phyloP scores from a whole-genome alignment of 345 rosid species.

The Barbarea vulgaris region DNA sequence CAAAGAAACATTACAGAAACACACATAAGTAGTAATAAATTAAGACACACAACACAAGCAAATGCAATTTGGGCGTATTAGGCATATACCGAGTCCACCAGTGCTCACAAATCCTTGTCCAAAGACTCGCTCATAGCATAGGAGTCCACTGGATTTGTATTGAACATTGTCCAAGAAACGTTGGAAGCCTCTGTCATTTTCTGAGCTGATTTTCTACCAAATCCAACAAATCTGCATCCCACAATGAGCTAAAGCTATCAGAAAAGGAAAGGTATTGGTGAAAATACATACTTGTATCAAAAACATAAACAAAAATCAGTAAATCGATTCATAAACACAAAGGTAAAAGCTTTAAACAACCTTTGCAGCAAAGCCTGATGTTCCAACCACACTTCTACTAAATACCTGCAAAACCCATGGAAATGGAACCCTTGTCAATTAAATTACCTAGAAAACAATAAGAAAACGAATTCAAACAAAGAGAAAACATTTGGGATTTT shows the following conservation, averaged over 20 bases:
- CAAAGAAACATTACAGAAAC: constrained; percentile 30
- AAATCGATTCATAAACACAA: constrained; percentile 7
- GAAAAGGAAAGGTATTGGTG: neutral
- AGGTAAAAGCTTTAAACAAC: constrained; percentile 42
- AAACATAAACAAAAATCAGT: neutral
- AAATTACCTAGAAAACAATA: neutral
- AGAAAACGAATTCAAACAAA: neutral
- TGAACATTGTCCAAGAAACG: constrained; percentile 95
- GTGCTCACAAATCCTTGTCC: constrained; percentile 97
- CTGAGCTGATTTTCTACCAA: constrained; percentile 81
- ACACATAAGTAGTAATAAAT: neutral
- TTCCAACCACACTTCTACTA: constrained; percentile 48
- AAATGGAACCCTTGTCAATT: constrained; percentile 6
- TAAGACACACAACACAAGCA: neutral
- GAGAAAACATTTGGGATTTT: constrained; percentile 15
- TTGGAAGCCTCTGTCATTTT: constrained; percentile 87
- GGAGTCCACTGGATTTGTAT: constrained; percentile 78
- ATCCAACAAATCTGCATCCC: constrained; percentile 88
- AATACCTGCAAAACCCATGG: constrained; percentile 49
- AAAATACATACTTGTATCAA: neutral
- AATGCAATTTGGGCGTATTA: no score
- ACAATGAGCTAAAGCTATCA: constrained; percentile 10
- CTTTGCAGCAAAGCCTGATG: constrained; percentile 69
- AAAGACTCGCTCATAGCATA: constrained; percentile 91
- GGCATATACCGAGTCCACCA: constrained; percentile 79